Evolutionary conservation across 2,329 filamentous ascomycete genomes (phyloP), one percentile per base, ranked within the genome.

Genomic region (Diaporthe caulivora): DNA sequence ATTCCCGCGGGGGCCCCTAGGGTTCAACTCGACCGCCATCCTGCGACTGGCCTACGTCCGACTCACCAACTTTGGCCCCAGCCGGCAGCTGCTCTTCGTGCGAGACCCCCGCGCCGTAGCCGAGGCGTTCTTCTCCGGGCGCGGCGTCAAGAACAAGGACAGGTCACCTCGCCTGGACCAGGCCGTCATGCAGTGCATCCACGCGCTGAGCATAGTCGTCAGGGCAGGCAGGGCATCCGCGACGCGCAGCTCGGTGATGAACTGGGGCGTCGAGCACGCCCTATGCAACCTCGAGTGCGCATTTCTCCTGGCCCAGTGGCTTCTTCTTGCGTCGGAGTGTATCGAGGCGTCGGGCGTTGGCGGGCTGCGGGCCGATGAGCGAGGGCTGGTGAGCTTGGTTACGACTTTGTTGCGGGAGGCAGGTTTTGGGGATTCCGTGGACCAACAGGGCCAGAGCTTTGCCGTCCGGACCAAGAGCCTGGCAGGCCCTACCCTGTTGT

Each of bases 261-360:
- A 88, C 77, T 89, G 87, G 88, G 87, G 85, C 49, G 86, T 89
- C 37, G 86, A 89, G 76, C 87, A 89, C 76, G 87, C 86, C 1
- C 80, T 89, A 8, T 88, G 86, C 79, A 87, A 85, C 73, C 78
- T 89, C 21, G 87, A 89, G 76, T 89, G 87, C 71, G 87, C 87
- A 0, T 77, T 87, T 1, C 74, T 87, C 6, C 78, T 87, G 1
- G 83, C 80, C 58, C 83, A 85, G 72, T 87, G 86, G 86, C 80
- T 84, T 2, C 77, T 75, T 29, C 49, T 76, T 3, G 55, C 77
- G 18, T 72, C 74, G 10, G 26, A 34, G 0, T 60, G 57, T 8
- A 37, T 60, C 57, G 57, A 11, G 57, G 57, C 37, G 8, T 37
- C 7, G 17, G 24, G 37, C 26, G 13, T 60, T 13, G 57, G 24